phyloP scores from a whole-genome alignment of 768 basidiomycete species.

The Naematelia aurantialba region DNA sequence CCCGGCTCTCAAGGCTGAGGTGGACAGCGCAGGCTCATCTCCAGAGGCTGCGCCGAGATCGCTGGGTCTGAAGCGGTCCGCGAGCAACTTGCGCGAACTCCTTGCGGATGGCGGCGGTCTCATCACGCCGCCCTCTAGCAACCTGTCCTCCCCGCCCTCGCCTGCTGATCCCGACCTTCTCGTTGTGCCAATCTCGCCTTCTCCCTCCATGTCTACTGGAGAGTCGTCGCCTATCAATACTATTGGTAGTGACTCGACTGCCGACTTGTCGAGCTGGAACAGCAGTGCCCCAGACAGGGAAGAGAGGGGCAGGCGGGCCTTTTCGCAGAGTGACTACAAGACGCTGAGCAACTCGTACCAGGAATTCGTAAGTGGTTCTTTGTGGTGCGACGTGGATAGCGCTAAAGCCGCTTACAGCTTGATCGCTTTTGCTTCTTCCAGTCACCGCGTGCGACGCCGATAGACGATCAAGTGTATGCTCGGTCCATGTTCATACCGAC shows the following conservation, averaged over 20 bases:
- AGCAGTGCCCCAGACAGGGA: not conserved
- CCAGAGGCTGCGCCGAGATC: slow-evolving; percentile 17
- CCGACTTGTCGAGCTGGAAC: slow-evolving; percentile 20
- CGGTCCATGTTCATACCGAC: slow-evolving; percentile 13
- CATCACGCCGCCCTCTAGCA: slow-evolving; percentile 43
- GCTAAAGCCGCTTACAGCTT: slow-evolving; percentile 22
- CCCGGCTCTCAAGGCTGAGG: slow-evolving; percentile 8
- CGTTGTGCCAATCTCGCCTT: slow-evolving; percentile 28
- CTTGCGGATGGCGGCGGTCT: slow-evolving; percentile 28
- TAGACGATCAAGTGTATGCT: slow-evolving; percentile 20
- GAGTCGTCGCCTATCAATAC: slow-evolving; percentile 37
- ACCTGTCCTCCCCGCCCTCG: slow-evolving; percentile 44
- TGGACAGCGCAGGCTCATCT: slow-evolving; percentile 10
- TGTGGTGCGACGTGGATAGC: not conserved
- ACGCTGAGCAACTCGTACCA: slow-evolving; percentile 34
- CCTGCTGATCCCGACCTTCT: slow-evolving; percentile 20
- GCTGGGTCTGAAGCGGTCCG: slow-evolving; percentile 32
- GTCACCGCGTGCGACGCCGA: slow-evolving; percentile 34
- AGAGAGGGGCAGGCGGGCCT: slow-evolving; percentile 1
- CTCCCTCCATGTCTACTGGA: slow-evolving; percentile 31
- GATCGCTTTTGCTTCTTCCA: slow-evolving; percentile 50
- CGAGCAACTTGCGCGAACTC: slow-evolving; percentile 30
- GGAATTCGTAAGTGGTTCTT: slow-evolving; percentile 42
- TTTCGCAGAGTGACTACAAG: slow-evolving; percentile 16
- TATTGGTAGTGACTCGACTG: slow-evolving; percentile 23